Conservation (phyloP, 208 protist species). For the Crithidia sp. region DNA sequence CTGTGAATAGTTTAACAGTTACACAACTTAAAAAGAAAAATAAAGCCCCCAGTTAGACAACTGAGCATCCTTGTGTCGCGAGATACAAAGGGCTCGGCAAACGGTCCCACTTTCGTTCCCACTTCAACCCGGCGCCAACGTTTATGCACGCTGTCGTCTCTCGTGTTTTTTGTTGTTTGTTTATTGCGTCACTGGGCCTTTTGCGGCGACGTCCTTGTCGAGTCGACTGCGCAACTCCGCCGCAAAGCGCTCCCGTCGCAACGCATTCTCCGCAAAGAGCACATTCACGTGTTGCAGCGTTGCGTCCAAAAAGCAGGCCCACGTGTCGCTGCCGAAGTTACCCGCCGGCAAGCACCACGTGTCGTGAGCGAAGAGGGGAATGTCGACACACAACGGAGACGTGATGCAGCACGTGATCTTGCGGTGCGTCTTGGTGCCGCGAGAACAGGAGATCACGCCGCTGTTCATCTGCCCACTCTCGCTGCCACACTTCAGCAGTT, state of each 20-base stretch:
- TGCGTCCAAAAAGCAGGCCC: conserved; percentile 42
- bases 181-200: too few relatives aligned
- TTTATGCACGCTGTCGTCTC: neutral
- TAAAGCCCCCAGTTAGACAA: neutral
- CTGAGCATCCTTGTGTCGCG: too few relatives aligned
- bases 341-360: conserved; percentile 48
- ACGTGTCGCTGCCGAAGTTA: conserved; percentile 28
- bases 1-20: too few relatives aligned
- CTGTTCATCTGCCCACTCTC: conserved; percentile 82
- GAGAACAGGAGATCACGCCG: conserved; percentile 75
- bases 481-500: conserved; percentile 71
- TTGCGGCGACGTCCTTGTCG: neutral
- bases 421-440: conserved; percentile 45
- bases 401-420: conserved; percentile 87
- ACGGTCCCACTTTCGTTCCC: too few relatives aligned
- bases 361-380: conserved; percentile 57
- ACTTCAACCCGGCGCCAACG: too few relatives aligned
- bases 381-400: conserved; percentile 63
- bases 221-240: conserved; percentile 16
- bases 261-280: conserved; percentile 66
- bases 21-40: neutral
- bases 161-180: neutral
- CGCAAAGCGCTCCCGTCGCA: conserved; percentile 54
- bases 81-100: too few relatives aligned
- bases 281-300: conserved; percentile 53